A percentile compares a stretch with the other conserved stretches of the same genome.
Evolutionary conservation across 1,284 basidiomycete species (phyloP).

Genomic region (Cryptococcus sp.): DNA sequence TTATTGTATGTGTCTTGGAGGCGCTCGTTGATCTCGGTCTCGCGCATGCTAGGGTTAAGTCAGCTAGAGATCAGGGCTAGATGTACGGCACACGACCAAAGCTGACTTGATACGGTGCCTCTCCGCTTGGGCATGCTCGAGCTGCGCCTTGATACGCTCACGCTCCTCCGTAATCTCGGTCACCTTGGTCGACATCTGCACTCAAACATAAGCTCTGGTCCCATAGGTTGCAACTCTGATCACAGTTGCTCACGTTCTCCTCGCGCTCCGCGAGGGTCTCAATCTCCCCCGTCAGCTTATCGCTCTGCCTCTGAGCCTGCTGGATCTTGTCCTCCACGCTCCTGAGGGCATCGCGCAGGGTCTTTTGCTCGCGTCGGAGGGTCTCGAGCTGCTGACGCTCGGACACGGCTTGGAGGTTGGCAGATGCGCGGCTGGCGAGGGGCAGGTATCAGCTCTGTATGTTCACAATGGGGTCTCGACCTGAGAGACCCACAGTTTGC

Average conservation of each 20-base stretch:
- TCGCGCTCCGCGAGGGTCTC: constrained; percentile 59
- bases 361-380: constrained; percentile 78
- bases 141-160: constrained; percentile 36
- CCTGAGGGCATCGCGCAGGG: constrained; percentile 60
- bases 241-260: constrained; percentile 55
- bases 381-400: constrained; percentile 84
- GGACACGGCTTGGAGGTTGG: constrained; percentile 72
- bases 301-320: constrained; percentile 61
- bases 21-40: constrained; percentile 86
- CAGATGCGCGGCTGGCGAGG: constrained; percentile 42
- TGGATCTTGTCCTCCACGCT: constrained; percentile 59
- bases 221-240: not conserved
- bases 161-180: constrained; percentile 53
- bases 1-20: constrained; percentile 77
- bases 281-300: constrained; percentile 63
- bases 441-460: not conserved
- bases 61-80: not conserved
- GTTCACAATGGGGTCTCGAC: no score
- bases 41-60: constrained; percentile 62
- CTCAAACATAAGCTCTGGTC: not conserved
- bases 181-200: constrained; percentile 53
- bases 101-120: constrained; percentile 37
- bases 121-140: constrained; percentile 41
- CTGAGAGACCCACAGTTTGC: constrained; percentile 61
- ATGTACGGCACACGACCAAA: constrained; percentile 5